These are phyloP conservation scores for Salix caprea DNA, from an alignment of 345 rosid species.

Conservation along the genomic window DNA sequence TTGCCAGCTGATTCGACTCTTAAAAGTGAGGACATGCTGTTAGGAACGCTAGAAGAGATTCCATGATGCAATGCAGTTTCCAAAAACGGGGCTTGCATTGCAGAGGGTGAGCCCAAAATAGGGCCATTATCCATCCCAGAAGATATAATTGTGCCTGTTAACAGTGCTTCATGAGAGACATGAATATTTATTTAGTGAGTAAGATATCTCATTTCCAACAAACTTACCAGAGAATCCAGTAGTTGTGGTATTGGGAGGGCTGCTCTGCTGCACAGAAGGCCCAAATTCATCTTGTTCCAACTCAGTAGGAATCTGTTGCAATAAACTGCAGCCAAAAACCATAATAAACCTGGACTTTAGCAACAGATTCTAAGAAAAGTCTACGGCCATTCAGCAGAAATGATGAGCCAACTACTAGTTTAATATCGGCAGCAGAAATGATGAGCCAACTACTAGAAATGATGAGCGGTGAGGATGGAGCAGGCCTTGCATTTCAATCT, in stretches of 20 bases:
- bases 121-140: slow-evolving; percentile 51
- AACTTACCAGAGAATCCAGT: slow-evolving; percentile 38
- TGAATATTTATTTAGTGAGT: slow-evolving; percentile 4
- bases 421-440: neutral
- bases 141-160: slow-evolving; percentile 38
- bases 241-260: slow-evolving; percentile 32
- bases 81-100: slow-evolving; percentile 44
- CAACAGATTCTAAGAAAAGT: slow-evolving; percentile 7
- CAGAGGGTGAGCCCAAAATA: slow-evolving; percentile 42
- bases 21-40: slow-evolving; percentile 56
- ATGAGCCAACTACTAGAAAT: neutral
- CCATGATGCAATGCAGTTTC: slow-evolving; percentile 51
- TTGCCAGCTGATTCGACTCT: slow-evolving; percentile 52
- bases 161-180: slow-evolving; percentile 18
- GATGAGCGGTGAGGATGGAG: neutral
- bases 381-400: neutral
- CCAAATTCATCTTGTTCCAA: slow-evolving; percentile 33
- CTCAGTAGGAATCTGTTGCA: slow-evolving; percentile 25
- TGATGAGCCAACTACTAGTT: neutral
- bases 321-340: slow-evolving; percentile 25
- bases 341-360: neutral
- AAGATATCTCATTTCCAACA: slow-evolving; percentile 9
- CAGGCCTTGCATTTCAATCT: neutral
- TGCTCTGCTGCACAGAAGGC: slow-evolving; percentile 25
- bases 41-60: slow-evolving; percentile 62